phyloP scores from a whole-genome alignment of 345 rosid species.

The Reutealis trisperma region DNA sequence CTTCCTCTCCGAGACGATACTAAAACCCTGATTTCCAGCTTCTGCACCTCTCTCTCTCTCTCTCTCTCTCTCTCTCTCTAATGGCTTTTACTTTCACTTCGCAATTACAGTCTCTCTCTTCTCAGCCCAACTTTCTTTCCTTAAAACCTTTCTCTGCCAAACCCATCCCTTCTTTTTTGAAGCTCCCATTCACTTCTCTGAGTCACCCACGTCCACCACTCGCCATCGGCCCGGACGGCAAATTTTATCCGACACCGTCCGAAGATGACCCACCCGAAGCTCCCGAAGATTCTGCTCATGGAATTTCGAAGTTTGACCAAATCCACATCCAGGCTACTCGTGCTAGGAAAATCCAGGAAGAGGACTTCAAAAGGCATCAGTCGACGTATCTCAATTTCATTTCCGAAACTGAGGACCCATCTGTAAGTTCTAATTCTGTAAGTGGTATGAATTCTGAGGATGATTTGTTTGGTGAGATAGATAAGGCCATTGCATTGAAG shows the following conservation, averaged over 20 bases:
- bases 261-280: constrained; percentile 94
- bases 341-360: constrained; percentile 65
- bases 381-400: constrained; percentile 74
- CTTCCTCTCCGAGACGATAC: background rate
- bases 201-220: constrained; percentile 12
- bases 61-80: background rate
- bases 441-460: constrained; percentile 42
- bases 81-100: constrained; percentile 28
- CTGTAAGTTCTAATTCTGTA: constrained; percentile 20
- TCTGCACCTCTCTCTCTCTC: background rate
- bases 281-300: constrained; percentile 77
- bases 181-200: constrained; percentile 4
- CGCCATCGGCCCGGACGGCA: constrained; percentile 49
- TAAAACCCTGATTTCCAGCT: background rate
- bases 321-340: constrained; percentile 71
- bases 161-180: constrained; percentile 10
- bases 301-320: constrained; percentile 73
- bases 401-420: constrained; percentile 71
- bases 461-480: constrained; percentile 82
- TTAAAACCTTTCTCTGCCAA: constrained; percentile 22
- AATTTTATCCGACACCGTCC: constrained; percentile 59
- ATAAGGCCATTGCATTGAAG: constrained; percentile 77
- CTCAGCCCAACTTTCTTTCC: constrained; percentile 39
- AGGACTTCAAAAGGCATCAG: constrained; percentile 73
- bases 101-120: constrained; percentile 29